Evolutionary conservation across 495 filamentous ascomycete species (phyloP).

Genomic region (Aspergillus haitiensis): DNA sequence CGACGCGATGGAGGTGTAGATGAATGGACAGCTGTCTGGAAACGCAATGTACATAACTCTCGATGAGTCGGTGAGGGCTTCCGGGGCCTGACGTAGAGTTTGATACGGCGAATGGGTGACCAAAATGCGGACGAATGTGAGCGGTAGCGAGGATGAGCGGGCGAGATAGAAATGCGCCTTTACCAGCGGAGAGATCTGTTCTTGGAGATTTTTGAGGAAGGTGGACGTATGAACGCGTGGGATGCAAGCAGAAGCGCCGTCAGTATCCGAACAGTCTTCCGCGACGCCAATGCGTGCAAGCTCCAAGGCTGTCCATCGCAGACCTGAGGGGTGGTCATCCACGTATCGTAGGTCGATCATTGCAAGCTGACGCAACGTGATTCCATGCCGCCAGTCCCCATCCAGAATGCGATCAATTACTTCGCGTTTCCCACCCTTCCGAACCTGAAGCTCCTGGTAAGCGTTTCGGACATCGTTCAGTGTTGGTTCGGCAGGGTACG

Average conservation of each 20-base stretch:
- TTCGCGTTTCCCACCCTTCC: conserved; percentile 71
- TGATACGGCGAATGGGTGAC: conserved; percentile 74
- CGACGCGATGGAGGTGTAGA: conserved; percentile 66
- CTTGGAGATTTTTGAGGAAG: conserved; percentile 71
- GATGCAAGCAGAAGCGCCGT: conserved; percentile 49
- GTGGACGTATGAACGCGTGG: conserved; percentile 75
- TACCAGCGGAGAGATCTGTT: conserved; percentile 67
- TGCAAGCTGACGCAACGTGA: conserved; percentile 74
- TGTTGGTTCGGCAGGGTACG: conserved; percentile 62
- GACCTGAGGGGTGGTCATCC: conserved; percentile 69
- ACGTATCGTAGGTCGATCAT: conserved; percentile 77
- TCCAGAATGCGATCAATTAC: conserved; percentile 73
- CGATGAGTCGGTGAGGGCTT: conserved; percentile 53
- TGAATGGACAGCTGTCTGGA: conserved; percentile 70
- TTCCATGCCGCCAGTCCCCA: conserved; percentile 78
- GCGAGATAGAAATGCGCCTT: conserved; percentile 79
- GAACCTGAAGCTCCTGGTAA: conserved; percentile 55
- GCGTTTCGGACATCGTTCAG: conserved; percentile 61
- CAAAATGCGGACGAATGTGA: conserved; percentile 73
- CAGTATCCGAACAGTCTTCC: conserved; percentile 6
- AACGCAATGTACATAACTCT: conserved; percentile 75
- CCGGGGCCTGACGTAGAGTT: conserved; percentile 38
- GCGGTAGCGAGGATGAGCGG: conserved; percentile 58
- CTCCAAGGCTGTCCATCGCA: conserved; percentile 75
- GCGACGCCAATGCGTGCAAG: conserved; percentile 43